Base-by-base conservation (phyloP, 257 asterid genomes). In the Craterostigma plantagineum region DNA sequence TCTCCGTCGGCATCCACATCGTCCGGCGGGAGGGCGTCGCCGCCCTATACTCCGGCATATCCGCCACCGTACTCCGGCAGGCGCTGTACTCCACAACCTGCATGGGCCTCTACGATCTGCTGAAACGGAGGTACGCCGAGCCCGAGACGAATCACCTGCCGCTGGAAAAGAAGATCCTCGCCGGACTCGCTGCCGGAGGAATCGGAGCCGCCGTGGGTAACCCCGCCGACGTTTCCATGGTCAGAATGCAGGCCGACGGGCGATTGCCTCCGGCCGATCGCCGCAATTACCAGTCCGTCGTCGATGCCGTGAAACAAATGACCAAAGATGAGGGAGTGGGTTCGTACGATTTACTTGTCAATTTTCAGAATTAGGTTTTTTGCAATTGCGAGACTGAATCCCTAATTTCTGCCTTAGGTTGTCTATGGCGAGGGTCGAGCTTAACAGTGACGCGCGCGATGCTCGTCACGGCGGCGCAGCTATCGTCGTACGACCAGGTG, bases 51-150 rank as follows among this genome's bases (percentile, higher is more conserved):
- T 43, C 48, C 33, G 48, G 48, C 10, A 33, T 43, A 10, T 43
- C 48, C 48, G 48, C 48, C 30, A 43, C 48, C 30, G 48, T 43
- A 1, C 48, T 43, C 30, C 48, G 48, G n/a, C 48, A 43, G 48
- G 13, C 48, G 48, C 48, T 43, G 2, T 43, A 43, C 34, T 43
- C 48, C 4, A 18, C 48, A 4, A 43, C 48, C 17, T 10, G 48
- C n/a, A 43, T 43, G 48, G 48, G 48, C 10, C 33, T 43, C 1
- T 43, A 43, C 48, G 48, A 43, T 27, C 33, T 16, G 9, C 34
- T 43, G 8, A 43, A 43, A 10, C 17, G 23, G 30, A 43, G 23
- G 23, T 43, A 33, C 33, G 23, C 48, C n/a, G 33, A 43, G 10
- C 48, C 48, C 17, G 13, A 43, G 6, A 14, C 33, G 11, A 27